phyloP scores from a whole-genome alignment of 2,329 filamentous ascomycete species.

The Pyrenophora tritici-repentis region DNA sequence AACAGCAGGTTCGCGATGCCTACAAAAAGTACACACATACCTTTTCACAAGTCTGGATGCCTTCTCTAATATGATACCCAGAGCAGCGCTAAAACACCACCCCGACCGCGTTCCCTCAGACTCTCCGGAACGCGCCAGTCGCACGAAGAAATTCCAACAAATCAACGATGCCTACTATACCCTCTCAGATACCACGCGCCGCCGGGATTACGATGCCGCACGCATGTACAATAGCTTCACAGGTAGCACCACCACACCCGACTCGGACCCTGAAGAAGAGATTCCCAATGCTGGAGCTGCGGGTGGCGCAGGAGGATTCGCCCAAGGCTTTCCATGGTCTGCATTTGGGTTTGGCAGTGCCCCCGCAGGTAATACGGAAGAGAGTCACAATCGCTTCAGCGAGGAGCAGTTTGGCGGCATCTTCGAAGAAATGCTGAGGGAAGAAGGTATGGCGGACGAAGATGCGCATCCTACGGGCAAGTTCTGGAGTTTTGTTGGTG shows the following conservation, averaged over 20 bases:
- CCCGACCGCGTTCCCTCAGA: slow-evolving; percentile 85
- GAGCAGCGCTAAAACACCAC: slow-evolving; percentile 87
- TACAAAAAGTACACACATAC: slow-evolving; percentile 74
- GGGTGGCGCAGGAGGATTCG: slow-evolving; percentile 18
- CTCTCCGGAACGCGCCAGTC: slow-evolving; percentile 78
- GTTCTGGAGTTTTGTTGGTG: slow-evolving; percentile 88
- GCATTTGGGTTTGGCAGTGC: slow-evolving; percentile 64
- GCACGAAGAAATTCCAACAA: slow-evolving; percentile 87
- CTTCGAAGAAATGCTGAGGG: slow-evolving; percentile 60
- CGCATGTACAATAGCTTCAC: slow-evolving; percentile 60
- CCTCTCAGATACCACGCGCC: slow-evolving; percentile 76
- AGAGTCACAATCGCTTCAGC: slow-evolving; percentile 61
- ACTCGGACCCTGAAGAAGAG: slow-evolving; percentile 57
- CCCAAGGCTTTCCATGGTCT: slow-evolving; percentile 74
- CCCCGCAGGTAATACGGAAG: slow-evolving; percentile 51
- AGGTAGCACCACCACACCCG: slow-evolving; percentile 51
- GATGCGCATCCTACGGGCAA: slow-evolving; percentile 66
- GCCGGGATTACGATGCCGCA: slow-evolving; percentile 83
- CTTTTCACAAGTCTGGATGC: neutral
- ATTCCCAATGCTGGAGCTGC: slow-evolving; percentile 42
- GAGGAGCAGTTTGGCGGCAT: slow-evolving; percentile 82
- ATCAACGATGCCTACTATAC: slow-evolving; percentile 95
- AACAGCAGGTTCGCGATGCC: slow-evolving; percentile 85
- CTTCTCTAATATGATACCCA: slow-evolving; percentile 42
- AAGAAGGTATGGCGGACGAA: slow-evolving; percentile 70